A percentile compares a stretch with the other conserved stretches of the same genome.
phyloP scores from a whole-genome alignment of 495 filamentous ascomycete species.

The Talaromyces borbonicus region DNA sequence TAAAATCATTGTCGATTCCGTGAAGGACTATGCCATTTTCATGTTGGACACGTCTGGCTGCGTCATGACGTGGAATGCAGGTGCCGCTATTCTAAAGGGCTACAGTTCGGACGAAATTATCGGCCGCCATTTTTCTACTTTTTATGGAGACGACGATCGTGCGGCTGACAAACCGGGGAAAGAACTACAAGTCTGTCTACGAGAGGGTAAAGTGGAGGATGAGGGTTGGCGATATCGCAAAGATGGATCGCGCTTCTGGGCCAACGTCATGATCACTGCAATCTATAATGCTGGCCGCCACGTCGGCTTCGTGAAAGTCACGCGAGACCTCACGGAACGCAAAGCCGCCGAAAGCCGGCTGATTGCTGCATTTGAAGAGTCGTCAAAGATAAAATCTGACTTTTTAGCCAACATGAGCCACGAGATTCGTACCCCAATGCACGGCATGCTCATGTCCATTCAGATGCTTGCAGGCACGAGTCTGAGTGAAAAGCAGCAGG shows the following conservation, averaged over 20 bases:
- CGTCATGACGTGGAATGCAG: slow-evolving; percentile 54
- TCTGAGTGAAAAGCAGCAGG: slow-evolving; percentile 56
- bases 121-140: slow-evolving; percentile 52
- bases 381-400: slow-evolving; percentile 52
- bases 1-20: slow-evolving; percentile 51
- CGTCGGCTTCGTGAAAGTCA: slow-evolving; percentile 57
- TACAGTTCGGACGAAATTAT: slow-evolving; percentile 48
- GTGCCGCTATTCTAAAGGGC: slow-evolving; percentile 50
- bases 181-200: slow-evolving; percentile 47
- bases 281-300: slow-evolving; percentile 47
- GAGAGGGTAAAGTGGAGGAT: slow-evolving; percentile 52
- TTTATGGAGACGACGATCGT: slow-evolving; percentile 50
- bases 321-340: slow-evolving; percentile 53
- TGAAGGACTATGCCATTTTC: slow-evolving; percentile 61
- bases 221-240: slow-evolving; percentile 58
- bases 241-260: slow-evolving; percentile 56
- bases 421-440: slow-evolving; percentile 76
- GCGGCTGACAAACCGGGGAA: slow-evolving; percentile 41
- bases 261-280: slow-evolving; percentile 56
- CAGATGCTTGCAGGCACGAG: slow-evolving; percentile 59
- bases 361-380: slow-evolving; percentile 55
- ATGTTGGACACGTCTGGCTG: slow-evolving; percentile 50
- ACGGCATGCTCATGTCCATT: slow-evolving; percentile 67
- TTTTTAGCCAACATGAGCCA: slow-evolving; percentile 81
- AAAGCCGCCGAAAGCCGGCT: slow-evolving; percentile 47